Evolutionary conservation across 257 asterid genomes (phyloP).

Genomic region (Ilex aquifolium): DNA sequence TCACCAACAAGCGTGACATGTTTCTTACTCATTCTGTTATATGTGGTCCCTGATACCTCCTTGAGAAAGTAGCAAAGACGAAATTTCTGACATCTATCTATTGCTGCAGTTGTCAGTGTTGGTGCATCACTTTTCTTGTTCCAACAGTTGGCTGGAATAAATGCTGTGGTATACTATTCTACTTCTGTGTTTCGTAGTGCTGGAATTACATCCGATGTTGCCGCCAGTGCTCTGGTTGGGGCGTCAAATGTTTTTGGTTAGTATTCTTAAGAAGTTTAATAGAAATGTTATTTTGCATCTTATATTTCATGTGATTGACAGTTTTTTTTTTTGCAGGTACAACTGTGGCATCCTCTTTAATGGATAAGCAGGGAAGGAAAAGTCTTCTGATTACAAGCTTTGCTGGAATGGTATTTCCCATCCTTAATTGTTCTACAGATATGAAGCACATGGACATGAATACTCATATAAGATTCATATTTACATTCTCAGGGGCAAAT

Average conservation of each 20-base stretch:
- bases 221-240: slow-evolving; percentile 95
- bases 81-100: neutral
- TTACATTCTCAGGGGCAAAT: neutral
- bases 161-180: slow-evolving; percentile 87
- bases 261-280: slow-evolving; percentile 19
- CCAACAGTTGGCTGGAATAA: slow-evolving; percentile 96
- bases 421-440: neutral
- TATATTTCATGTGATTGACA: neutral
- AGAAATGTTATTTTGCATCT: neutral
- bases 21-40: neutral
- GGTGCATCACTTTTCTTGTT: slow-evolving; percentile 84
- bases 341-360: slow-evolving; percentile 76
- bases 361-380: slow-evolving; percentile 96
- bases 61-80: too few relatives aligned
- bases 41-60: neutral
- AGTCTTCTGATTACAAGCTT: slow-evolving; percentile 86
- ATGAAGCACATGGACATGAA: neutral
- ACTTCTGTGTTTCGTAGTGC: slow-evolving; percentile 92
- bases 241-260: slow-evolving; percentile 90
- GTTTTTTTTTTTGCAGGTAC: slow-evolving; percentile 44
- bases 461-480: neutral
- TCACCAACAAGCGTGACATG: neutral
- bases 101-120: slow-evolving; percentile 80
- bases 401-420: slow-evolving; percentile 77
- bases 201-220: slow-evolving; percentile 88